Evolutionary conservation across 441 rosid genomes (phyloP), one percentile per base, ranked within the genome.

Genomic region (Manihot esculenta): DNA sequence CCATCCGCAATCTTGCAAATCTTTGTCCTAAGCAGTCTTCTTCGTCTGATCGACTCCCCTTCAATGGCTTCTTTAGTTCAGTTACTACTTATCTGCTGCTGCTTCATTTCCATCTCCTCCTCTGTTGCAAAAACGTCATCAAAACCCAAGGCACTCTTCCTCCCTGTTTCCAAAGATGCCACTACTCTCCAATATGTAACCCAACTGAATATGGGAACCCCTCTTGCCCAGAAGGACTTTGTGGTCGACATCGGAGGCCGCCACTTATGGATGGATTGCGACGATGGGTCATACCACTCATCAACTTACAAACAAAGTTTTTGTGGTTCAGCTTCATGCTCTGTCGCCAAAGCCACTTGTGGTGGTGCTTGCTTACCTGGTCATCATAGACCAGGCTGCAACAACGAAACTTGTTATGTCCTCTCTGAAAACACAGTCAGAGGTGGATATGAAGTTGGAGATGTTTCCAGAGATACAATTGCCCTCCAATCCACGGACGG

Each of bases 361-460:
- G 14, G 7, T 3, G 21, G 33, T 5, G 2, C 74, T 9, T 42
- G 72, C 26, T 35, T 35, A 35, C 1, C 44, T 66, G n/a, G 21
- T 12, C 69, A 38, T 49, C 45, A 47, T 23, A 33, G 41, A n/a
- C 85, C 90, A 0, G 89, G 91, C 2, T 88, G 90, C 78, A 81
- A 85, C 86, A 82, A 87, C 82, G 80, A 85, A 68, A 81, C 86
- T 0, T 87, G 91, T 23, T 70, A 74, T 14, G 68, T 85, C 70
- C 2, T 0, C 0, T 73, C 87, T 0, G 76, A 78, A 27, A 85
- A 85, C 80, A 68, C 79, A 7, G 71, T 85, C 61, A 21, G 24
- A 2, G 68, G 61, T 10, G 10, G 42, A 73, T 77, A 0, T 15
- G 13, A 50, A 44, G 56, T 1, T 10, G 3, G 54, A 76, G 76